phyloP scores from a whole-genome alignment of 1,284 basidiomycete species.

The Apiotrichum laibachii region DNA sequence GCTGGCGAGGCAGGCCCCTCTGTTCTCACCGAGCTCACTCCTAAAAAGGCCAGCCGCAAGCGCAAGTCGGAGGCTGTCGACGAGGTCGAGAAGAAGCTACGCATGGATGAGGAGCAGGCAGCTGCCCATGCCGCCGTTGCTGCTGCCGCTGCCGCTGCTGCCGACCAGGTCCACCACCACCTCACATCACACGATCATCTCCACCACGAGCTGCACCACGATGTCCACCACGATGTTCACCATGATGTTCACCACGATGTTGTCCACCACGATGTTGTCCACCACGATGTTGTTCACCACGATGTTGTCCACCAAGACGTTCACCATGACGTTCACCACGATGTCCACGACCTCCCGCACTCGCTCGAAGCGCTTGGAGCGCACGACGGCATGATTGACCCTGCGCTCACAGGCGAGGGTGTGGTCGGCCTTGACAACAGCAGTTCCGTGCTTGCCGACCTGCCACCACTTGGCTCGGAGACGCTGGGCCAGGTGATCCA shows the following conservation, averaged over 20 bases:
- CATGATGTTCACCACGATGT: background rate
- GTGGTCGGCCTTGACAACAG: background rate
- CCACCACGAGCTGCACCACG: background rate
- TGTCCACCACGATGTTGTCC: background rate
- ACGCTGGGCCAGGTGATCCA: slow-evolving; percentile 27
- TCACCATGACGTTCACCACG: background rate
- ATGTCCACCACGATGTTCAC: background rate
- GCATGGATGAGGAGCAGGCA: slow-evolving; percentile 18
- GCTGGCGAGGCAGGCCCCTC: slow-evolving; percentile 12
- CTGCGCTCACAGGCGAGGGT: slow-evolving; percentile 22
- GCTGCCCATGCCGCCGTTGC: slow-evolving; percentile 8
- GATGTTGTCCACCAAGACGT: no score
- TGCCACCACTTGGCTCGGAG: slow-evolving; percentile 16
- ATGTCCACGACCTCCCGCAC: slow-evolving; percentile 8
- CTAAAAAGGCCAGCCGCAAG: slow-evolving; percentile 21
- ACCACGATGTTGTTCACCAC: background rate
- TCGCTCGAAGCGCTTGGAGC: slow-evolving; percentile 6
- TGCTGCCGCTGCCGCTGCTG: slow-evolving; percentile 20
- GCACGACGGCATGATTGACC: slow-evolving; percentile 26
- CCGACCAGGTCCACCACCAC: background rate
- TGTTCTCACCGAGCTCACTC: slow-evolving; percentile 2
- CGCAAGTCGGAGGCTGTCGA: slow-evolving; percentile 21
- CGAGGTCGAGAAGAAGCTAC: slow-evolving; percentile 18
- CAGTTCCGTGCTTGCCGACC: slow-evolving; percentile 11
- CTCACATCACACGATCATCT: background rate